Evolutionary conservation across 1,139 yeast species (phyloP).

Genomic region (Yamadazyma membranifaciens): DNA sequence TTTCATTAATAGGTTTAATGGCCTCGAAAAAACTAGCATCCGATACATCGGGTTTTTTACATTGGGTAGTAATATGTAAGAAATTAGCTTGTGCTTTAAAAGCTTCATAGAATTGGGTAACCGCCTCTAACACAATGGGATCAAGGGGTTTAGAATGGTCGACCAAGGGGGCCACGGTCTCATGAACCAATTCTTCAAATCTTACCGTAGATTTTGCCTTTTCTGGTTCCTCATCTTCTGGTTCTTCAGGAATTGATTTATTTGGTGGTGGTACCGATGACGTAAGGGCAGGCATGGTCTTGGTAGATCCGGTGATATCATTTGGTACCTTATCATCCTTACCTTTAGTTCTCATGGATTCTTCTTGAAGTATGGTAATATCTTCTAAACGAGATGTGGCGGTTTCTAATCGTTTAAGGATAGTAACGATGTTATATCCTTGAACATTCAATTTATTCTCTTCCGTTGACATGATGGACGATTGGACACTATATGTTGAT

Average conservation of each 20-base stretch:
- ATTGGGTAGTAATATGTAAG: conserved; percentile 55
- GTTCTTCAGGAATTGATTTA: conserved; percentile 14
- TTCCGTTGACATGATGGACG: conserved; percentile 36
- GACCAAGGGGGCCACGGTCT: conserved; percentile 59
- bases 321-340: conserved; percentile 1
- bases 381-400: conserved; percentile 93
- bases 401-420: conserved; percentile 82
- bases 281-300: no score
- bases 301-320: conserved; percentile 9
- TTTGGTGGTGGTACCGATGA: no score
- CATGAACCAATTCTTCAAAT: conserved; percentile 55
- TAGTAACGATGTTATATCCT: conserved; percentile 78
- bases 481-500: background rate
- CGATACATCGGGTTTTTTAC: conserved; percentile 63
- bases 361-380: conserved; percentile 77
- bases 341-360: conserved; percentile 21
- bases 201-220: conserved; percentile 47
- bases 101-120: conserved; percentile 54
- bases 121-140: conserved; percentile 60
- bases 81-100: conserved; percentile 58
- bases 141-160: conserved; percentile 59
- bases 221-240: conserved; percentile 19
- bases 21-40: conserved; percentile 55
- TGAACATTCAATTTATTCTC: conserved; percentile 62
- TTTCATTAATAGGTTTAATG: conserved; percentile 67